Evolutionary conservation across 768 basidiomycete genomes (phyloP).

Genomic region (Boletus tylopilopsis): DNA sequence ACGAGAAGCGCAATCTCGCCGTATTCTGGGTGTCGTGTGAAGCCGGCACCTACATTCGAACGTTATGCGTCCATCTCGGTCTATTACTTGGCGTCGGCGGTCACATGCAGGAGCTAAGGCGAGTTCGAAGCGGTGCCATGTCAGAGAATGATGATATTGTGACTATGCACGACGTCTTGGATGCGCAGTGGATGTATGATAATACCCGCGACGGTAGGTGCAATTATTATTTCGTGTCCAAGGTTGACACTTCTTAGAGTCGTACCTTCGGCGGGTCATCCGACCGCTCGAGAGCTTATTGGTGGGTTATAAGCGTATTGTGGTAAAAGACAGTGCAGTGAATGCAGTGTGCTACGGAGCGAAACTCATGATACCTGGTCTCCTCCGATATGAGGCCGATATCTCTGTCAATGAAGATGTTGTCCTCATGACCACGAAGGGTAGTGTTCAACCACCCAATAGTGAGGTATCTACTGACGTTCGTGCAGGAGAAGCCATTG

Average conservation of each 20-base stretch:
- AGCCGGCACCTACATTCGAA: conserved; percentile 95
- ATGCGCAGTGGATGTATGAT: conserved; percentile 98
- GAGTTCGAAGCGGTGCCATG: conserved; percentile 94
- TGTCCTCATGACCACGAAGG: conserved; percentile 98
- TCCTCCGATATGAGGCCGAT: conserved; percentile 93
- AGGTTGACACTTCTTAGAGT: conserved; percentile 51
- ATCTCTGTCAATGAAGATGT: conserved; percentile 95
- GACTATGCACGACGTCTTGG: conserved; percentile 99
- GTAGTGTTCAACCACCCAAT: conserved; percentile 33
- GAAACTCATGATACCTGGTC: conserved; percentile 98
- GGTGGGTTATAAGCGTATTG: conserved; percentile 96
- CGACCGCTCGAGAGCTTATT: conserved; percentile 92
- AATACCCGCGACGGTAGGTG: conserved; percentile 88
- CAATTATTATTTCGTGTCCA: conserved; percentile 4
- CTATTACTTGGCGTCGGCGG: conserved; percentile 93
- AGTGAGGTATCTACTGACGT: background rate
- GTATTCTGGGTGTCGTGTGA: conserved; percentile 99
- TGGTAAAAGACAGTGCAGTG: conserved; percentile 98
- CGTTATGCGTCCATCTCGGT: conserved; percentile 95
- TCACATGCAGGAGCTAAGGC: conserved; percentile 98
- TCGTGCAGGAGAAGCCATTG: conserved; percentile 79
- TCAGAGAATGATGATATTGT: conserved; percentile 98
- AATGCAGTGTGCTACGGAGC: conserved; percentile 99
- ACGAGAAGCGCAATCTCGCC: conserved; percentile 92
- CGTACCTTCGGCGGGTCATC: conserved; percentile 93